phyloP scores from a whole-genome alignment of 768 basidiomycete species.

The Suillus discolor region DNA sequence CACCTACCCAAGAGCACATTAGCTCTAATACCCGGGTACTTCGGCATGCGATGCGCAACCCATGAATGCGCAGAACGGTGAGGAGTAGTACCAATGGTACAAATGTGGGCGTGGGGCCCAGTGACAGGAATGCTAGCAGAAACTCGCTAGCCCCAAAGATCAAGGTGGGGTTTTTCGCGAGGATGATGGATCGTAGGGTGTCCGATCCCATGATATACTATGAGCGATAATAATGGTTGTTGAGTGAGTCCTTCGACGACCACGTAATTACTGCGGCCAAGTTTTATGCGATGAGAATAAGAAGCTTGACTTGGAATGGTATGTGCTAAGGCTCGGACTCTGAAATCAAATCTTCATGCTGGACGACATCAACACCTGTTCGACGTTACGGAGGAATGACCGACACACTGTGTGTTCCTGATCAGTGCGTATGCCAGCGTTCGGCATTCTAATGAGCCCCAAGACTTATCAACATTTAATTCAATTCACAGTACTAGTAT shows the following conservation, averaged over 20 bases:
- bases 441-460: background rate
- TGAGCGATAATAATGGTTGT: background rate
- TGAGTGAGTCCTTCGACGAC: background rate
- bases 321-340: background rate
- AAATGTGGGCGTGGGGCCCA: conserved; percentile 34
- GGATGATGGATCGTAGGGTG: conserved; percentile 26
- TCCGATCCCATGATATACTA: background rate
- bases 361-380: background rate
- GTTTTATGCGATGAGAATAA: background rate
- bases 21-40: conserved; percentile 31
- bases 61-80: conserved; percentile 30
- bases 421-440: background rate
- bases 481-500: background rate
- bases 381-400: background rate
- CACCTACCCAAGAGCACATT: conserved; percentile 35
- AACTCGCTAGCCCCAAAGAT: conserved; percentile 29
- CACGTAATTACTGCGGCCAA: background rate
- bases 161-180: conserved; percentile 25
- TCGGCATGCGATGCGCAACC: conserved; percentile 31
- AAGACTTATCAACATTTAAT: background rate
- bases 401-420: background rate
- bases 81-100: conserved; percentile 36
- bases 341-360: background rate
- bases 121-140: conserved; percentile 25
- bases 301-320: background rate